phyloP scores from a whole-genome alignment of 257 asterid genomes.

The Craterostigma plantagineum region DNA sequence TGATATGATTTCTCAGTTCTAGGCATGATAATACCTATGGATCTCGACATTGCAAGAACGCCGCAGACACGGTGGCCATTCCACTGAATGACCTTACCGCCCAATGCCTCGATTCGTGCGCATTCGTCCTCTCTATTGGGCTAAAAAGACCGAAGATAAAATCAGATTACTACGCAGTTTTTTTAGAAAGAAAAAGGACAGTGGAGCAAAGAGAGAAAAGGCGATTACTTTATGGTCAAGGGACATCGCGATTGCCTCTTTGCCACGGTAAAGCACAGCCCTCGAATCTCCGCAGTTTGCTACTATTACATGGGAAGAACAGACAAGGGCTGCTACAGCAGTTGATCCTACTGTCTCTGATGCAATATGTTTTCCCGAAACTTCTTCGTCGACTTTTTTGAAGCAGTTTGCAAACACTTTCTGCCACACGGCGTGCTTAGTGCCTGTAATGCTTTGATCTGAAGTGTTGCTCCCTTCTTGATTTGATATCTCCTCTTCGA shows the following conservation, averaged over 20 bases:
- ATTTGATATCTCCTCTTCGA: constrained; percentile 37
- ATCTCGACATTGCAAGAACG: constrained; percentile 89
- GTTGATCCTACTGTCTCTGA: constrained; percentile 11
- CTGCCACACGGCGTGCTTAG: constrained; percentile 54
- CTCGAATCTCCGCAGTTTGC: constrained; percentile 4
- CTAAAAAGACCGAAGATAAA: constrained; percentile 16
- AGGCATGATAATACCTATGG: constrained; percentile 47
- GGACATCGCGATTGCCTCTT: background rate
- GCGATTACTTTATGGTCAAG: constrained; percentile 34
- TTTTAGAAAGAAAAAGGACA: background rate
- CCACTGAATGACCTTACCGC: constrained; percentile 89
- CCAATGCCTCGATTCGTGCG: constrained; percentile 77
- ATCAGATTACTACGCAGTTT: constrained; percentile 4
- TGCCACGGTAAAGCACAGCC: constrained; percentile 4
- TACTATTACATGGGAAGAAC: background rate
- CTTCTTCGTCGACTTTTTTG: constrained; percentile 59
- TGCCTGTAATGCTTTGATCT: constrained; percentile 26
- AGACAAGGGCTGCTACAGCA: background rate
- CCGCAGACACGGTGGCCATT: constrained; percentile 85
- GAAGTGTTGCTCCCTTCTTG: constrained; percentile 14
- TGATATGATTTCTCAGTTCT: too few relatives aligned
- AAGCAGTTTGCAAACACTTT: constrained; percentile 49
- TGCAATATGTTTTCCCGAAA: constrained; percentile 29
- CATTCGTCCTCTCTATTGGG: constrained; percentile 76
- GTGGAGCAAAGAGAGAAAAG: background rate